Evolutionary conservation across 2,329 filamentous ascomycete genomes (phyloP), one percentile per base, ranked within the genome.

Genomic region (Epicoccum nigrum): DNA sequence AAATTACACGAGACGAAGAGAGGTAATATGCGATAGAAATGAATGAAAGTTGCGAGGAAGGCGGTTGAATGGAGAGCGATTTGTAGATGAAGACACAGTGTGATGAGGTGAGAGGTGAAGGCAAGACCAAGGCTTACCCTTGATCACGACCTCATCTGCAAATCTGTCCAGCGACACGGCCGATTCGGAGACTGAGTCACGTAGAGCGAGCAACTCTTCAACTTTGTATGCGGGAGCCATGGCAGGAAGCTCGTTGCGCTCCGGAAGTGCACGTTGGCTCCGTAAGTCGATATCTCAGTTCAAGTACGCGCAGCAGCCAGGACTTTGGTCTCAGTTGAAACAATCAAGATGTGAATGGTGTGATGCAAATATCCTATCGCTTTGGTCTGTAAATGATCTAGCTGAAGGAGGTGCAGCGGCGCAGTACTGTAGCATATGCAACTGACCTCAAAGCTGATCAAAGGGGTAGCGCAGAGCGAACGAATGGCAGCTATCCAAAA

Each of bases 111-210:
- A 59, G 45, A 5, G 39, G 47, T 60, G 54, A 58, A 54, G 17
- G 51, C 41, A 41, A 46, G 41, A 31, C 39, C 17, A 30, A 48
- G 20, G 64, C 73, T 63, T 45, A 74, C 74, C 73, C 68, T 74
- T 75, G 61, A 76, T 73, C 15, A 69, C 71, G 46, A 76, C 72
- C 57, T 75, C 73, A 46, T 75, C 69, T 13, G 67, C 66, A 45
- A 76, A 76, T 54, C 68, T 74, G 40, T 76, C 73, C 20, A 76
- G 63, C 12, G 73, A 76, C 21, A 76, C 72, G 9, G 73, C 70
- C 23, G 73, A 75, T 56, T 75, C 74, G 7, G 73, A 74, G 2
- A 73, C 71, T 1, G 73, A 75, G 50, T 72, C 70, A 35, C 74
- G 63, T 28, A 76, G 62, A 35, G 73, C 73, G 28, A 76, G 67